These are phyloP conservation scores for Suillus cothurnatus DNA, from an alignment of 768 basidiomycete species.

Conservation along the genomic window DNA sequence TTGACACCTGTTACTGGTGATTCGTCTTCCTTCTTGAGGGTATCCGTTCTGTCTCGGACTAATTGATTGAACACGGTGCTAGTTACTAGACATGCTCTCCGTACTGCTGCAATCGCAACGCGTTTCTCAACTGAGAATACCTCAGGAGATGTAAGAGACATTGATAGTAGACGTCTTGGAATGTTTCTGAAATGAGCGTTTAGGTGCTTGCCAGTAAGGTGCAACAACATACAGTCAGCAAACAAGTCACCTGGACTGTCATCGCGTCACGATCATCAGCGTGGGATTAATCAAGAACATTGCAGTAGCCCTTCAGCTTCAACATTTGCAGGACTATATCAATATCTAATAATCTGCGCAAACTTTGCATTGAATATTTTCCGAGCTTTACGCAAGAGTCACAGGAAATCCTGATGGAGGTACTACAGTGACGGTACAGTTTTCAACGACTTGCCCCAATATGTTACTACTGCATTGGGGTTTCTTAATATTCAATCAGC, in stretches of 20 bases:
- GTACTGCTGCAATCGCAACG: slow-evolving; percentile 85
- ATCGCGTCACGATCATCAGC: slow-evolving; percentile 2
- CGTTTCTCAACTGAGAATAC: slow-evolving; percentile 68
- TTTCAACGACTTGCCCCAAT: neutral
- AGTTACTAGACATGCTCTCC: slow-evolving; percentile 83
- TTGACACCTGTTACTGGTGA: slow-evolving; percentile 81
- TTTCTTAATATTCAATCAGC: neutral
- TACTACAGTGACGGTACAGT: neutral
- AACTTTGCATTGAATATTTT: neutral
- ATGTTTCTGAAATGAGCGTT: neutral
- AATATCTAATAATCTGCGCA: neutral
- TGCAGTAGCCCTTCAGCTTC: no score
- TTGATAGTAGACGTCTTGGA: slow-evolving; percentile 1
- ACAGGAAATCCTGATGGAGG: neutral
- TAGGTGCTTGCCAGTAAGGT: slow-evolving; percentile 6
- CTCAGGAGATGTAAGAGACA: neutral
- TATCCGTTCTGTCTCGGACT: slow-evolving; percentile 69
- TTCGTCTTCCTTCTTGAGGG: slow-evolving; percentile 88
- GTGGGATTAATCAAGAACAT: neutral
- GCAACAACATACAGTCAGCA: neutral
- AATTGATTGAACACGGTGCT: slow-evolving; percentile 85
- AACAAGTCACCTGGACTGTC: neutral
- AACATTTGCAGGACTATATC: neutral
- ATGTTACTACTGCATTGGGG: neutral
- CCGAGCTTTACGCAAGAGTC: neutral